phyloP scores from a whole-genome alignment of 176 grass and related monocot species.

The Rhynchospora pubera region DNA sequence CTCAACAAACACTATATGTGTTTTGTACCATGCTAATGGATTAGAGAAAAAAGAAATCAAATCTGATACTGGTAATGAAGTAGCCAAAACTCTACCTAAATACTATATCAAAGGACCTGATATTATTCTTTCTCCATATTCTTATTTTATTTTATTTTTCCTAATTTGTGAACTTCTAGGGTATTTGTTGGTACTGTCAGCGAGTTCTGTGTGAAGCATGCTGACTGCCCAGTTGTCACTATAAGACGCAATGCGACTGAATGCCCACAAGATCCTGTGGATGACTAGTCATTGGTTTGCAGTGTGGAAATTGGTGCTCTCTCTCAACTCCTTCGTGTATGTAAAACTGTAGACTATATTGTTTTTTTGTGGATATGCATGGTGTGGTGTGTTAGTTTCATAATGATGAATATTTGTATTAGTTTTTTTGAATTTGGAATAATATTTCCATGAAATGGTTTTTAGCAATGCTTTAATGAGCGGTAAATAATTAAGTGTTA shows the following conservation, averaged over 20 bases:
- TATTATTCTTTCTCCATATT: not conserved
- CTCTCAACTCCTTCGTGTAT: not conserved
- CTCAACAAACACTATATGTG: not conserved
- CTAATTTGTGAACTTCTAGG: constrained; percentile 27
- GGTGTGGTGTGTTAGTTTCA: not conserved
- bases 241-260: constrained; percentile 83
- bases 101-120: not conserved
- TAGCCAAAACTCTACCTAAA: not conserved
- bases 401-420: not conserved
- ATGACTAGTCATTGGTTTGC: constrained; percentile 37
- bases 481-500: not conserved
- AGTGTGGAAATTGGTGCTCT: not conserved
- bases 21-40: not conserved
- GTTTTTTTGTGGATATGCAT: not conserved
- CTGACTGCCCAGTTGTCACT: constrained; percentile 76
- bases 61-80: not conserved
- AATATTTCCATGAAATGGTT: not conserved
- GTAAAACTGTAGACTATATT: constrained; percentile 7
- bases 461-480: not conserved
- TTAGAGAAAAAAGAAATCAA: not conserved
- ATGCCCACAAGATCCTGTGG: constrained; percentile 72
- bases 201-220: constrained; percentile 93
- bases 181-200: constrained; percentile 92
- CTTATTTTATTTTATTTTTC: not conserved
- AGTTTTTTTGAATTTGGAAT: constrained; percentile 1